These are phyloP conservation scores for Nyctanthes arbortristis DNA, from an alignment of 257 asterid genomes.

Conservation along the genomic window DNA sequence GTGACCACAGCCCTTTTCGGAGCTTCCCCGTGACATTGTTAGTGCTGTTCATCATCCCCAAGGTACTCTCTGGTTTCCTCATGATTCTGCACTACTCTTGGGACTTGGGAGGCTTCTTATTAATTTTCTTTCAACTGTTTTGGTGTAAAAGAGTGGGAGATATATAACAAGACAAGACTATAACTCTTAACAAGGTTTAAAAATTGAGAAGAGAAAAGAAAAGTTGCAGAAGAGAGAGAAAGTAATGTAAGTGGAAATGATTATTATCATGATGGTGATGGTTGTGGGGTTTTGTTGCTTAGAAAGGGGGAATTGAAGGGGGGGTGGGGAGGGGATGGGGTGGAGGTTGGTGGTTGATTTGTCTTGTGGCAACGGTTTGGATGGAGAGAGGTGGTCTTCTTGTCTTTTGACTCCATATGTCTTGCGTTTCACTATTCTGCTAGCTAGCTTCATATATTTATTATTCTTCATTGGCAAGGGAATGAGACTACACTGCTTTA, in stretches of 20 bases:
- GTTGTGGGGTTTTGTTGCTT: constrained; percentile 72
- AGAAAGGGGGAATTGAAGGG: constrained; percentile 42
- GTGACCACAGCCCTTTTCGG: constrained; percentile 67
- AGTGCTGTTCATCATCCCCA: constrained; percentile 18
- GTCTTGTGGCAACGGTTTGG: constrained; percentile 60
- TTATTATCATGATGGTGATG: constrained; percentile 47
- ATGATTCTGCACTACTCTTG: constrained; percentile 18
- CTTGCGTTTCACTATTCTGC: constrained; percentile 32
- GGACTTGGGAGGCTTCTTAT: constrained; percentile 22
- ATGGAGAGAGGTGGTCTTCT: constrained; percentile 50
- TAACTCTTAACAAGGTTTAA: no score
- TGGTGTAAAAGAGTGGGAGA: constrained; percentile 44
- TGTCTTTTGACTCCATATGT: constrained; percentile 66
- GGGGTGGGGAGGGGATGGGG: neutral
- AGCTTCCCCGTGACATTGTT: constrained; percentile 26
- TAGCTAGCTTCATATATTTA: no score
- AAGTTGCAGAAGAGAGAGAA: constrained; percentile 13
- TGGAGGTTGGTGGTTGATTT: constrained; percentile 37
- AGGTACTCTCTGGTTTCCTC: constrained; percentile 52
- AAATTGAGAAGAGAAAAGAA: neutral
- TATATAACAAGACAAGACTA: constrained; percentile 36
- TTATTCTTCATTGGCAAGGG: constrained; percentile 56
- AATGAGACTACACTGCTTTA: constrained; percentile 24
- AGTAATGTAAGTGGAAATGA: constrained; percentile 34
- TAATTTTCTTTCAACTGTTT: constrained; percentile 39